Evolutionary conservation across 2,329 filamentous ascomycete genomes (phyloP).

Genomic region (Trichoderma atrobrunneum): DNA sequence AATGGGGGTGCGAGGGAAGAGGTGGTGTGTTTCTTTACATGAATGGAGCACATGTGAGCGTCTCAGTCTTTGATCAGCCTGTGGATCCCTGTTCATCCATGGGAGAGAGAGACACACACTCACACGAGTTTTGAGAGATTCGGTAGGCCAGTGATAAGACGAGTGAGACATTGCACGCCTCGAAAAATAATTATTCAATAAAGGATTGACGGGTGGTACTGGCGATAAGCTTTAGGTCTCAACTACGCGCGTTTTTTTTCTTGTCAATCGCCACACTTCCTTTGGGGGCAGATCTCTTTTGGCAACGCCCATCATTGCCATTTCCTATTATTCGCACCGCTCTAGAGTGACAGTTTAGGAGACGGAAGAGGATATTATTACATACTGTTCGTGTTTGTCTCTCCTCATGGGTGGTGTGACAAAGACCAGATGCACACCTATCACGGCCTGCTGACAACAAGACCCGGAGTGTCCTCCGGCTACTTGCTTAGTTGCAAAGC

Average conservation of each 20-base stretch:
- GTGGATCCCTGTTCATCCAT: not conserved
- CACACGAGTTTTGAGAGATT: not conserved
- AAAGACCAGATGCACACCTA: constrained; percentile 6
- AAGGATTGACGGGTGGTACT: not conserved
- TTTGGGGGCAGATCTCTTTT: not conserved
- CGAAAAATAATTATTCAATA: not conserved
- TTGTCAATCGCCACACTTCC: not conserved
- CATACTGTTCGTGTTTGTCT: not conserved
- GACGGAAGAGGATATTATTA: not conserved
- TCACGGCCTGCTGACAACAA: not conserved
- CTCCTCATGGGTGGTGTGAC: constrained; percentile 10
- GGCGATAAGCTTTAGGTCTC: not conserved
- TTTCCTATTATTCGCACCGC: not conserved
- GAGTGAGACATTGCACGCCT: constrained; percentile 8
- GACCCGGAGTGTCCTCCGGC: not conserved
- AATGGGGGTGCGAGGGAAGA: not conserved
- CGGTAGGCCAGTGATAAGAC: not conserved
- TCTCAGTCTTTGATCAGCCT: not conserved
- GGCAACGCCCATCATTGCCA: constrained; percentile 1
- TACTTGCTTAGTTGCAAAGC: not conserved
- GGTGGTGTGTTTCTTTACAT: not conserved
- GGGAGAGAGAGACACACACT: not conserved
- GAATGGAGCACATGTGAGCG: not conserved
- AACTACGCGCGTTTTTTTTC: not conserved
- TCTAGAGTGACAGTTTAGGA: not conserved